A percentile compares a stretch with the other conserved stretches of the same genome.
Conservation (phyloP, 139 green algal genomes). For the Spirogloea muscicola region DNA sequence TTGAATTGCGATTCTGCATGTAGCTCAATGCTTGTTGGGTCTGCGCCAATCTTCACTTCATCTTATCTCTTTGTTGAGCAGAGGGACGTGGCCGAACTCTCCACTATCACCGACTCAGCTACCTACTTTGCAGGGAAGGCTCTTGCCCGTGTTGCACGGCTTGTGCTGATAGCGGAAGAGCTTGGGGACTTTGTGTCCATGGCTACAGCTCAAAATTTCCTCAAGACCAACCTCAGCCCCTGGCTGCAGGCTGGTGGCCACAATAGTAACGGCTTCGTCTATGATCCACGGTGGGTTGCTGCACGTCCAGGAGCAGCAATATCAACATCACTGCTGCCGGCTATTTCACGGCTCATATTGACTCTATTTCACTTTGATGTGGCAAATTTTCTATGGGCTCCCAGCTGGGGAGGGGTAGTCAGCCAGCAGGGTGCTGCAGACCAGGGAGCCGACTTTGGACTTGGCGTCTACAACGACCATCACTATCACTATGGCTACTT, state of each 20-base stretch:
- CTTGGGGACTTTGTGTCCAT: neutral
- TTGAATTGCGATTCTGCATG: neutral
- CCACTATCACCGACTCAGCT: neutral
- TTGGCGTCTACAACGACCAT: slow-evolving; percentile 57
- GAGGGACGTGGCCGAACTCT: slow-evolving; percentile 20
- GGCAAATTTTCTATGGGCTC: too few species aligned
- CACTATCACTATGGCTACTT: slow-evolving; percentile 58
- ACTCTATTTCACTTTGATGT: too few species aligned
- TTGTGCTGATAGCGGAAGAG: slow-evolving; percentile 53
- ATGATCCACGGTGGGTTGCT: too few species aligned
- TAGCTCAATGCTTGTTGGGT: neutral
- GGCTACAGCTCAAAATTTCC: neutral
- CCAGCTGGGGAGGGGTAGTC: too few species aligned
- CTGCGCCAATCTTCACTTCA: neutral
- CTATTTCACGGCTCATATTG: too few species aligned
- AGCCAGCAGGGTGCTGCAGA: too few species aligned
- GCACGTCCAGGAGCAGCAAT: too few species aligned
- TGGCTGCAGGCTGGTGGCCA: too few species aligned
- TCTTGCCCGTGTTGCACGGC: slow-evolving; percentile 33
- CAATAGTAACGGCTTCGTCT: too few species aligned
- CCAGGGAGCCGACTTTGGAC: slow-evolving; percentile 42
- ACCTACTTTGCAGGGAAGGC: slow-evolving; percentile 49
- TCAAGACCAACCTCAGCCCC: neutral
- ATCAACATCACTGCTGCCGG: too few species aligned
- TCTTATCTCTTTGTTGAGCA: too few species aligned